Conservation (phyloP, 2,329 filamentous ascomycete species). For the Westerdykella aurantiaca region DNA sequence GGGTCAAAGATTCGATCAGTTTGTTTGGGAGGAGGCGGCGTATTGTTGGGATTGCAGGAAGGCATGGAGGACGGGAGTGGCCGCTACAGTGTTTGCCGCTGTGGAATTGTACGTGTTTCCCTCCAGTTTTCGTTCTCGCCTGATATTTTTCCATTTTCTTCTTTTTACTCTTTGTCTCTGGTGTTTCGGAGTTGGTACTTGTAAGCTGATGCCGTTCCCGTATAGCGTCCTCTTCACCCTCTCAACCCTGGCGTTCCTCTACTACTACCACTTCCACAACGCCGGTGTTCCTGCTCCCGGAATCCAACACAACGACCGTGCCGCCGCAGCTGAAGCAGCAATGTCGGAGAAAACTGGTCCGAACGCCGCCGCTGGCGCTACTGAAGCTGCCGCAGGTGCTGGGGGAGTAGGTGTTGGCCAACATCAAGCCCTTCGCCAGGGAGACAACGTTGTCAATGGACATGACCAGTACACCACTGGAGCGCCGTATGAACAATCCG, state of each 20-base stretch:
- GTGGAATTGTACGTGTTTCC: slow-evolving; percentile 14
- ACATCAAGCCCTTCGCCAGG: too few relatives aligned
- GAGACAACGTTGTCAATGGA: too few relatives aligned
- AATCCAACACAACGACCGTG: neutral
- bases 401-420: too few relatives aligned
- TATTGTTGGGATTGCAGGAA: slow-evolving; percentile 8
- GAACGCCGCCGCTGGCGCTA: neutral
- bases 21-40: slow-evolving; percentile 1
- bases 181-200: too few relatives aligned
- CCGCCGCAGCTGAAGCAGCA: too few relatives aligned
- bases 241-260: slow-evolving; percentile 13
- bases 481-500: too few relatives aligned
- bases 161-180: too few relatives aligned
- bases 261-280: slow-evolving; percentile 18
- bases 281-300: slow-evolving; percentile 5
- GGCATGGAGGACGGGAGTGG: slow-evolving; percentile 14
- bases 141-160: too few relatives aligned
- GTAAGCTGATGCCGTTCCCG: too few relatives aligned
- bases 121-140: neutral
- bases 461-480: too few relatives aligned
- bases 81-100: slow-evolving; percentile 12
- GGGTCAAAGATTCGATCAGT: neutral
- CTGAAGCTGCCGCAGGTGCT: neutral
- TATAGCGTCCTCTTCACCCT: slow-evolving; percentile 16
- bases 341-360: too few relatives aligned